Evolutionary conservation across 257 asterid genomes (phyloP).

Genomic region (Voacanga thouarsii): DNA sequence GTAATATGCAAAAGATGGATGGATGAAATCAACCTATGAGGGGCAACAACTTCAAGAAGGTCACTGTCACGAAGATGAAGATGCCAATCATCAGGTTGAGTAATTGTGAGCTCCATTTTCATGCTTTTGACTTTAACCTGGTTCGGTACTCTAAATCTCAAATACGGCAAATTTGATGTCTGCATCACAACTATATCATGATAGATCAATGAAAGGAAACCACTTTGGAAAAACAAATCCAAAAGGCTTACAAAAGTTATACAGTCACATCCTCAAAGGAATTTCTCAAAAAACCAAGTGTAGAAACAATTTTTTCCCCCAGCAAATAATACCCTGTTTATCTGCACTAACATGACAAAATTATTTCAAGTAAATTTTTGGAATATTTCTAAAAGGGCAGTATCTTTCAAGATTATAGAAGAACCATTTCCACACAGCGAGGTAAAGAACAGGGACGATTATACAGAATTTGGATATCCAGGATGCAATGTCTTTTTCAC

Average conservation of each 20-base stretch:
- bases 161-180: constrained; percentile 29
- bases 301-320: neutral
- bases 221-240: neutral
- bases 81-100: constrained; percentile 97
- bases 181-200: constrained; percentile 23
- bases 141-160: constrained; percentile 29
- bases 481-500: neutral
- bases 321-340: neutral
- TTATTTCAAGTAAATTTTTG: neutral
- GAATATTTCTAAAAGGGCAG: neutral
- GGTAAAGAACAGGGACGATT: neutral
- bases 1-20: neutral
- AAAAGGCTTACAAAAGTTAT: neutral
- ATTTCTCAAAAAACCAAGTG: neutral
- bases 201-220: neutral
- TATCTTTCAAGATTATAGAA: neutral
- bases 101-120: constrained; percentile 71
- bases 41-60: constrained; percentile 67
- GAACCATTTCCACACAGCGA: neutral
- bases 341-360: neutral
- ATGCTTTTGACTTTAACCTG: constrained; percentile 29
- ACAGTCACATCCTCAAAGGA: neutral
- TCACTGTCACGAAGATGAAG: constrained; percentile 99
- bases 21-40: constrained; percentile 60
- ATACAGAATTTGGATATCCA: neutral